Base-by-base conservation (phyloP, 148 eudicot species). In the Spergularia bocconei region DNA sequence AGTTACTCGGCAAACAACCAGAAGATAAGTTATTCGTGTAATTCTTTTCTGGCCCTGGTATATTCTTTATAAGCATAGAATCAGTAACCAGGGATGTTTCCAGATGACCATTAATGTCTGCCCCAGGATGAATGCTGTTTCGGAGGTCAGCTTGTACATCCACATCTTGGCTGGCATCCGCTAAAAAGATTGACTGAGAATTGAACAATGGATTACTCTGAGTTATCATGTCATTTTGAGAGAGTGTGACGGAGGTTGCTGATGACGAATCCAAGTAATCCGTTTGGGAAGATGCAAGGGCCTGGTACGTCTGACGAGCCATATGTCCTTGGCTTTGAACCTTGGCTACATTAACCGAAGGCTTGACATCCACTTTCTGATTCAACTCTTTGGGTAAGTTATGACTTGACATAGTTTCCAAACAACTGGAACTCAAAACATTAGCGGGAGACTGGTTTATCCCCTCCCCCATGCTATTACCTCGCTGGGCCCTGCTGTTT, bases 211-310 rank as follows among this genome's bases (percentile, higher is more conserved):
- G 85, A 80, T 85, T 81, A 82, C 68, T 80, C 17, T 86, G 90
- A 61, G 59, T 84, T 41, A 91, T 71, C 19, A 72, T 78, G 74
- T 94, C 92, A 69, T 86, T 88, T 57, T 92, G 98, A 70, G 97
- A 87, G 53, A 84, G 80, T 56, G 88, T 78, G 73, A 74, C 89
- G 47, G 97, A 92, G 63, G 96, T 92, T 62, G 90, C 97, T 1
- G 98, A 92, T 61, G 97, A 90, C 65, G 98, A 85, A 70, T 95
- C 99, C 87, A 95, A 77, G 80, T 91, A 92, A 81, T 95, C 99
- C 72, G 88, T 63, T 56, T 91, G 97, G 79, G 84, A 50, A 48
- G 85, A 85, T 69, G 85, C 73, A 66, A 77, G 74, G 74, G 75
- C 90, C 25, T 82, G 85, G 77, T 82, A 84, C 39, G 77, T 39